These are phyloP conservation scores for Metarhizium robertsii DNA, from an alignment of 2,329 filamentous ascomycete species.

Conservation along the genomic window DNA sequence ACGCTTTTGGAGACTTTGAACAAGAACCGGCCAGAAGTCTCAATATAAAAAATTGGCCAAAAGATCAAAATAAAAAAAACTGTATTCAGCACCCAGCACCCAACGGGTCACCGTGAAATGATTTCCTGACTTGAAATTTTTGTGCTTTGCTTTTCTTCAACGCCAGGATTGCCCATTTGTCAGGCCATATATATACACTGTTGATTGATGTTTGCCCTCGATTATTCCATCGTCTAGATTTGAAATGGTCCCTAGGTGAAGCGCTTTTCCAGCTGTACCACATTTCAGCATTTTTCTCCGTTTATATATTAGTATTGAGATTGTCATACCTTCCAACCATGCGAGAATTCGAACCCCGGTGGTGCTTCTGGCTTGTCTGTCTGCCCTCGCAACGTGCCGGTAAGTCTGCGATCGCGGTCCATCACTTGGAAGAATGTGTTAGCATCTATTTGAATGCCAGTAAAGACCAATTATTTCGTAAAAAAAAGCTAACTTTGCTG, in stretches of 20 bases:
- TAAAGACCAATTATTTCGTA: neutral
- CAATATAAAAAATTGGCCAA: constrained; percentile 29
- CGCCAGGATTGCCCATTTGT: neutral
- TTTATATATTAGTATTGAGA: neutral
- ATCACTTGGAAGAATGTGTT: constrained; percentile 43
- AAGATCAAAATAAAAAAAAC: neutral
- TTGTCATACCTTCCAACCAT: constrained; percentile 50
- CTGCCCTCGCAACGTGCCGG: constrained; percentile 49
- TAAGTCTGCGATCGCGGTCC: constrained; percentile 53
- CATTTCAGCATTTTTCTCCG: neutral
- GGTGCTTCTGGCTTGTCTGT: constrained; percentile 45
- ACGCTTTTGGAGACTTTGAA: constrained; percentile 83
- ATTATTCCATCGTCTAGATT: constrained; percentile 2
- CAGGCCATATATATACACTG: constrained; percentile 10
- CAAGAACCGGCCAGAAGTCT: constrained; percentile 57
- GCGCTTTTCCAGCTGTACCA: constrained; percentile 42
- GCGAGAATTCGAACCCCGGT: constrained; percentile 52
- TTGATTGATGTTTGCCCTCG: neutral
- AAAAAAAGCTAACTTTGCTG: constrained; percentile 42
- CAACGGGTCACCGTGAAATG: neutral
- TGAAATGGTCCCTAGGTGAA: constrained; percentile 27
- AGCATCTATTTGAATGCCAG: constrained; percentile 1
- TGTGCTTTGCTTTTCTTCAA: neutral
- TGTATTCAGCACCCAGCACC: neutral
- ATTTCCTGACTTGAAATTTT: neutral